Evolutionary conservation across 768 basidiomycete species (phyloP).

Genomic region (Phaffia australis): DNA sequence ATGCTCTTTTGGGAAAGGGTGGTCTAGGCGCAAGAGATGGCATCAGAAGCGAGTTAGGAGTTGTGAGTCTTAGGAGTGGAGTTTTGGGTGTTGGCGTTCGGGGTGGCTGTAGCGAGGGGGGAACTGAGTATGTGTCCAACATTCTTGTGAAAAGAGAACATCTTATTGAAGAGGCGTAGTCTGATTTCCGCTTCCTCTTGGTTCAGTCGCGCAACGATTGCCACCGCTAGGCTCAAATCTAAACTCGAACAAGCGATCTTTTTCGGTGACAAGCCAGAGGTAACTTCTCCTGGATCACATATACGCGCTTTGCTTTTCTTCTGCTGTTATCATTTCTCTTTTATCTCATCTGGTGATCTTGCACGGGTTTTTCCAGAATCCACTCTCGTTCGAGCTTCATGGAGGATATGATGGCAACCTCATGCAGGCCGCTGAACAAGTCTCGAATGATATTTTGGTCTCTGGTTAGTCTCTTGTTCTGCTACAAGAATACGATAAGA

Average conservation of each 20-base stretch:
- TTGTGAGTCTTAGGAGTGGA: constrained; percentile 29
- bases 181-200: background rate
- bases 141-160: background rate
- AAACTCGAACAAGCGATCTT: constrained; percentile 42
- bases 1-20: constrained; percentile 38
- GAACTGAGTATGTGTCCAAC: constrained; percentile 10
- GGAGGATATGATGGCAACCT: constrained; percentile 36
- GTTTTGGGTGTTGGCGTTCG: constrained; percentile 27
- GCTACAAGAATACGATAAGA: background rate
- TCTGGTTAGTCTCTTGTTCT: constrained; percentile 48
- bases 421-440: constrained; percentile 35
- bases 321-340: background rate
- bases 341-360: background rate
- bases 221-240: constrained; percentile 36
- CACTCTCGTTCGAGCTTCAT: constrained; percentile 38
- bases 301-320: background rate
- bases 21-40: constrained; percentile 17
- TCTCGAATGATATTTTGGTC: constrained; percentile 43
- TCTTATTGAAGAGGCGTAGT: background rate
- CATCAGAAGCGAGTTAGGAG: constrained; percentile 16
- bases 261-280: constrained; percentile 37
- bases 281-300: constrained; percentile 15
- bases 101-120: background rate
- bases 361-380: constrained; percentile 33
- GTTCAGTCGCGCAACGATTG: constrained; percentile 26